phyloP scores from a whole-genome alignment of 331 rosid genomes.

The Phaseolus coccineus region DNA sequence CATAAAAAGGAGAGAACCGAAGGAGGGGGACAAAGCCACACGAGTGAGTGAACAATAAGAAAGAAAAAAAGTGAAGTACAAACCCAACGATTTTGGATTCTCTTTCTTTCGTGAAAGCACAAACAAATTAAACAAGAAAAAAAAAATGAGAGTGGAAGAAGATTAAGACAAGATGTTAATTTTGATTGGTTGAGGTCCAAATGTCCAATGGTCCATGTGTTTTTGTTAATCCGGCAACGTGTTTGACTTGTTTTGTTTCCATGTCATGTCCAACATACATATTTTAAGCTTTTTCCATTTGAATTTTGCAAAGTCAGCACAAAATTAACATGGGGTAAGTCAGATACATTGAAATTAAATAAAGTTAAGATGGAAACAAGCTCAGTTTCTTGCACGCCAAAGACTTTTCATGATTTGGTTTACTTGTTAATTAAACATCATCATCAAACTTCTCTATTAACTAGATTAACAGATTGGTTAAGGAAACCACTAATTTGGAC shows the following conservation, averaged over 20 bases:
- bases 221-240: slow-evolving; percentile 53
- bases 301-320: slow-evolving; percentile 54
- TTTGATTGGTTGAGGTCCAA: slow-evolving; percentile 31
- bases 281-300: slow-evolving; percentile 36
- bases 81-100: not conserved
- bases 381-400: slow-evolving; percentile 50
- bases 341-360: no score
- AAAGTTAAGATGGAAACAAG: slow-evolving; percentile 31
- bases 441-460: slow-evolving; percentile 40
- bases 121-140: slow-evolving; percentile 36
- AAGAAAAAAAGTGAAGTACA: slow-evolving; percentile 24
- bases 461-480: slow-evolving; percentile 27
- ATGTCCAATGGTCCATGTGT: slow-evolving; percentile 42
- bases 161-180: slow-evolving; percentile 25
- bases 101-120: slow-evolving; percentile 7
- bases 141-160: slow-evolving; percentile 41
- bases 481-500: slow-evolving; percentile 26
- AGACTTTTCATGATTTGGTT: slow-evolving; percentile 42
- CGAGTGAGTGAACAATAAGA: slow-evolving; percentile 50
- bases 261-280: slow-evolving; percentile 3
- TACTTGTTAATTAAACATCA: slow-evolving; percentile 38
- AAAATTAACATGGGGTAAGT: slow-evolving; percentile 22
- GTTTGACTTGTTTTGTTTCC: slow-evolving; percentile 42
- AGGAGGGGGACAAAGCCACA: slow-evolving; percentile 59
- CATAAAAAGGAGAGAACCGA: slow-evolving; percentile 6